Conservation (phyloP, 73 alveolate genomes). For the Urostyla sp. region DNA sequence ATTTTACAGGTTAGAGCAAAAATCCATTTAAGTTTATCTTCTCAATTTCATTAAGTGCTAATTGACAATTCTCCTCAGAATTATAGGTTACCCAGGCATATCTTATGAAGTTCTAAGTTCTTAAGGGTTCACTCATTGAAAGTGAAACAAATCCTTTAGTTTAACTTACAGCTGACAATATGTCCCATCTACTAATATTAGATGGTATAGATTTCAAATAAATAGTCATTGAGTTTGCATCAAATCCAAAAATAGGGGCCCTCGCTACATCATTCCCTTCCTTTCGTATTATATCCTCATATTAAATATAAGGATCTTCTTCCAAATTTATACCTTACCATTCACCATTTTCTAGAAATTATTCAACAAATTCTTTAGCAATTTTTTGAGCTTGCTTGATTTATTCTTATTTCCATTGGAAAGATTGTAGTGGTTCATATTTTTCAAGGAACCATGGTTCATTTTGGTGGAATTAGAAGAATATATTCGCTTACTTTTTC, state of each 20-base stretch:
- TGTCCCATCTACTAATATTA: constrained; percentile 80
- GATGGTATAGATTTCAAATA: constrained; percentile 82
- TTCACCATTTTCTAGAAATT: constrained; percentile 22
- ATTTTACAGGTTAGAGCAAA: constrained; percentile 71
- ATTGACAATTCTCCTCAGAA: constrained; percentile 82
- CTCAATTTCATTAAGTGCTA: constrained; percentile 66
- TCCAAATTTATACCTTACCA: constrained; percentile 37
- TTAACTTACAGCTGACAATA: constrained; percentile 71
- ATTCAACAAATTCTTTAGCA: constrained; percentile 70
- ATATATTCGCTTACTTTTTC: constrained; percentile 80
- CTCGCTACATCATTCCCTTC: constrained; percentile 63
- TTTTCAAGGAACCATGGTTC: constrained; percentile 95
- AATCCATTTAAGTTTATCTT: constrained; percentile 69
- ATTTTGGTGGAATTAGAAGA: constrained; percentile 79
- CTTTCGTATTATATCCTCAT: constrained; percentile 8
- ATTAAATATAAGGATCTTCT: constrained; percentile 40
- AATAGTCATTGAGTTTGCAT: constrained; percentile 78
- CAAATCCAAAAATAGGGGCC: constrained; percentile 86
- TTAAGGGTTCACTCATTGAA: constrained; percentile 92
- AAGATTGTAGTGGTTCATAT: constrained; percentile 82
- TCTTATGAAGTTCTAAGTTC: constrained; percentile 86
- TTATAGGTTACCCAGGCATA: constrained; percentile 92
- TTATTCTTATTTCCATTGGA: constrained; percentile 78
- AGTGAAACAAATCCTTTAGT: constrained; percentile 86
- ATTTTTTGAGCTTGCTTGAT: constrained; percentile 71